Percentiles rank a stretch among this genome's conserved stretches.
Conservation (phyloP, 495 filamentous ascomycete genomes). For the Daldinia decipiens region DNA sequence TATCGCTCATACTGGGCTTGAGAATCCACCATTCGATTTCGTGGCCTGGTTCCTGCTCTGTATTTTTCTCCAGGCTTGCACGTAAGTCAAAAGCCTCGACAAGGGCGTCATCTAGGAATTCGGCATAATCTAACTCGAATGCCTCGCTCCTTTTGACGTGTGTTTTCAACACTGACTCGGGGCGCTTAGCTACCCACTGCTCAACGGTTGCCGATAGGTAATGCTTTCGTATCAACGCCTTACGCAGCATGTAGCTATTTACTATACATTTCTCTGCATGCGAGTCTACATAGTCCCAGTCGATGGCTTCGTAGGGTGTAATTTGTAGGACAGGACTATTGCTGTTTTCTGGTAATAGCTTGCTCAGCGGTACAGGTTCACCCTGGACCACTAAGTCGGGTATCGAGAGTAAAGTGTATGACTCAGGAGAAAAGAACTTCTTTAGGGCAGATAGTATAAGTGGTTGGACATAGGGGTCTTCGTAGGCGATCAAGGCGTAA, state of each 20-base stretch:
- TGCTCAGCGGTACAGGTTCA: constrained; percentile 47
- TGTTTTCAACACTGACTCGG: constrained; percentile 69
- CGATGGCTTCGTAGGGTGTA: constrained; percentile 83
- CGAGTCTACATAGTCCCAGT: constrained; percentile 76
- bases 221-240: constrained; percentile 97
- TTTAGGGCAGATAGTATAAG: constrained; percentile 78
- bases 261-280: constrained; percentile 68
- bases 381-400: constrained; percentile 29
- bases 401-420: constrained; percentile 47
- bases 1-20: constrained; percentile 96
- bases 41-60: constrained; percentile 43
- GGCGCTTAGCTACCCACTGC: constrained; percentile 84
- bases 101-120: constrained; percentile 94
- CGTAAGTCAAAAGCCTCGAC: constrained; percentile 87
- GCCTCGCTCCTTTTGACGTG: constrained; percentile 79
- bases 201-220: constrained; percentile 82
- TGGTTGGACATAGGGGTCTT: constrained; percentile 85
- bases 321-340: constrained; percentile 75
- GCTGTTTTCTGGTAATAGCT: constrained; percentile 49
- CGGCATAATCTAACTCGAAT: constrained; percentile 95
- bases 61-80: constrained; percentile 77
- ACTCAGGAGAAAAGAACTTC: constrained; percentile 63
- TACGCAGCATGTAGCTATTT: constrained; percentile 92
- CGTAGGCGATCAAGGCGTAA: constrained; percentile 83
- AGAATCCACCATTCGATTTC: constrained; percentile 96